Conservation (phyloP, 306 rosid species). For the Psophocarpus tetragonolobus region DNA sequence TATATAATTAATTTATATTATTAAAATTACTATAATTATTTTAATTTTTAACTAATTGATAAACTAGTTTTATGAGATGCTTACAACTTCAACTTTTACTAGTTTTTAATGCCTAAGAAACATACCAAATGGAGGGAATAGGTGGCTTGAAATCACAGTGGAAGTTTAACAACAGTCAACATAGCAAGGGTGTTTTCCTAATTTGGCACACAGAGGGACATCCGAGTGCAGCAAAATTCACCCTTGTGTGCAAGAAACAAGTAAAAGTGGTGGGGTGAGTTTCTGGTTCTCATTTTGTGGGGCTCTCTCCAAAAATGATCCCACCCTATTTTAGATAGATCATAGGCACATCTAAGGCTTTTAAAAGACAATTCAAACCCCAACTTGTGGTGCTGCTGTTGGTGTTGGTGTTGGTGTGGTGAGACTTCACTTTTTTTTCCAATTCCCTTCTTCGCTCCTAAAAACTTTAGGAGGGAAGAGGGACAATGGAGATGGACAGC, state of each 20-base stretch:
- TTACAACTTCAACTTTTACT: no score
- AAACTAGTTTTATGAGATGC: no score
- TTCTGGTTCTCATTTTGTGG: slow-evolving; percentile 47
- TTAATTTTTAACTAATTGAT: no score
- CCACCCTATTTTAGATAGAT: slow-evolving; percentile 29
- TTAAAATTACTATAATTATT: no score
- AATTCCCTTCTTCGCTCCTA: slow-evolving; percentile 61
- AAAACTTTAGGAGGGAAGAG: slow-evolving; percentile 51
- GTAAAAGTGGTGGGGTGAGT: background rate
- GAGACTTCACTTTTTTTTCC: slow-evolving; percentile 13
- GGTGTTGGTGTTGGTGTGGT: background rate
- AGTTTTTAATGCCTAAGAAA: no score
- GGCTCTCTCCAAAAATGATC: slow-evolving; percentile 31
- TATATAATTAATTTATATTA: no score
- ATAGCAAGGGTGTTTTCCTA: slow-evolving; percentile 22
- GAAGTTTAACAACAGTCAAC: slow-evolving; percentile 11
- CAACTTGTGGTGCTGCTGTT: background rate
- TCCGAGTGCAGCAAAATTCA: slow-evolving; percentile 32
- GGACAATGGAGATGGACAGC: slow-evolving; percentile 41
- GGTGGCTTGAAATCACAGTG: slow-evolving; percentile 3
- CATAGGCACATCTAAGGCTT: slow-evolving; percentile 27
- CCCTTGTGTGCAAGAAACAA: background rate
- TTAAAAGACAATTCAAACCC: slow-evolving; percentile 37
- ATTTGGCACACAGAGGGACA: slow-evolving; percentile 6
- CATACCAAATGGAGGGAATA: slow-evolving; percentile 25